phyloP scores from a whole-genome alignment of 2,329 filamentous ascomycete genomes.

The Cercospora beticola region DNA sequence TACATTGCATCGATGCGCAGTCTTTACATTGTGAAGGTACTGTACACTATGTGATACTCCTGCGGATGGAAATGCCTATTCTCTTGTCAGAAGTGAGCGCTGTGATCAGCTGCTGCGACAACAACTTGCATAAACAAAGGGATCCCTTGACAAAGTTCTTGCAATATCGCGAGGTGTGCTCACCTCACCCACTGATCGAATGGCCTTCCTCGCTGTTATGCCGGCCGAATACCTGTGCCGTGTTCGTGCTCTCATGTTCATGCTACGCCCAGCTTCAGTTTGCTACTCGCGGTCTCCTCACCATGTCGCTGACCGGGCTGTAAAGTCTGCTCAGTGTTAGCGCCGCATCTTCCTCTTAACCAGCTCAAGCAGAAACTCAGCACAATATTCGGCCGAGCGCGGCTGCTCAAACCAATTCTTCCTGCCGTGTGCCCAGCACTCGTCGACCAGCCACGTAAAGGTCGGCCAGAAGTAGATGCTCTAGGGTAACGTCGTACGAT shows the following conservation, averaged over 20 bases:
- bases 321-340: background rate
- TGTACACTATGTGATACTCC: background rate
- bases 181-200: background rate
- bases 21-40: background rate
- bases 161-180: background rate
- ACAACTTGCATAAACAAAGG: background rate
- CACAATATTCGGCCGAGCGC: background rate
- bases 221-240: background rate
- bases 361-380: background rate
- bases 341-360: background rate
- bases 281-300: background rate
- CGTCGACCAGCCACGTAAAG: slow-evolving; percentile 4
- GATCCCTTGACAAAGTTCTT: too few relatives aligned
- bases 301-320: background rate
- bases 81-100: background rate
- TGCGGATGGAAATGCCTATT: background rate
- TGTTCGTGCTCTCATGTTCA: background rate
- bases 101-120: background rate
- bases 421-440: background rate
- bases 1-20: background rate
- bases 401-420: background rate
- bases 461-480: background rate
- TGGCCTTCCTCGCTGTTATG: background rate
- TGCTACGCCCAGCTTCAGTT: background rate
- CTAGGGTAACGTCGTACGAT: background rate